phyloP scores from a whole-genome alignment of 257 asterid species.

The Lavandula angustifolia region DNA sequence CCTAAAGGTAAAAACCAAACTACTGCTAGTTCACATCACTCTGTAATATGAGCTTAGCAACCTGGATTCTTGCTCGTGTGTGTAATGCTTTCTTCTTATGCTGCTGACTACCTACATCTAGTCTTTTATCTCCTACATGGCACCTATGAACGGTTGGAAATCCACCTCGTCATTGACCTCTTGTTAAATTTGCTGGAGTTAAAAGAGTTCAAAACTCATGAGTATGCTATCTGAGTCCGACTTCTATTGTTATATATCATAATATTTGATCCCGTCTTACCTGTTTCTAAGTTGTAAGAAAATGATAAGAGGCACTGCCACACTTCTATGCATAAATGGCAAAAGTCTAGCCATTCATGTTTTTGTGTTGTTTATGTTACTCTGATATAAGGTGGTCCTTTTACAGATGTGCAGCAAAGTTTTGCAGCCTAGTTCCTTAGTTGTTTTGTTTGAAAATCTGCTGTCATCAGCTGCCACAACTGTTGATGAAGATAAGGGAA shows the following conservation, averaged over 20 bases:
- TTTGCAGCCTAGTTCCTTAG: conserved; percentile 81
- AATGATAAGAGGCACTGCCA: conserved; percentile 12
- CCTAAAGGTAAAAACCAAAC: conserved; percentile 14
- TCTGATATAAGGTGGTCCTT: conserved; percentile 1
- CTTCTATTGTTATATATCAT: neutral
- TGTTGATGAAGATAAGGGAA: conserved; percentile 96
- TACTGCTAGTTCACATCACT: conserved; percentile 17
- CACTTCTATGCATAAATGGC: neutral
- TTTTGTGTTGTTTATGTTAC: conserved; percentile 7
- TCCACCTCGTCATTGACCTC: neutral
- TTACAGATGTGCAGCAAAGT: conserved; percentile 98
- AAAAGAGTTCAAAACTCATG: conserved; percentile 22
- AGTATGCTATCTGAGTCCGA: conserved; percentile 22
- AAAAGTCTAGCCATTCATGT: neutral
- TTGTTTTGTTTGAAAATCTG: conserved; percentile 79
- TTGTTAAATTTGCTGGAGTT: neutral
- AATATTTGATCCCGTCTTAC: neutral
- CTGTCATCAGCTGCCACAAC: conserved; percentile 95
- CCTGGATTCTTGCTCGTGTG: conserved; percentile 3
- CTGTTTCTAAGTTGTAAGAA: neutral
- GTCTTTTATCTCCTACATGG: conserved; percentile 12
- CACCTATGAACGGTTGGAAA: conserved; percentile 8
- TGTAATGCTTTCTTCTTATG: conserved; percentile 10
- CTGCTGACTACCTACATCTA: conserved; percentile 2
- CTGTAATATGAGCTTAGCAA: neutral